phyloP scores from a whole-genome alignment of 1,284 basidiomycete species.

The Agroathelia rolfsii region DNA sequence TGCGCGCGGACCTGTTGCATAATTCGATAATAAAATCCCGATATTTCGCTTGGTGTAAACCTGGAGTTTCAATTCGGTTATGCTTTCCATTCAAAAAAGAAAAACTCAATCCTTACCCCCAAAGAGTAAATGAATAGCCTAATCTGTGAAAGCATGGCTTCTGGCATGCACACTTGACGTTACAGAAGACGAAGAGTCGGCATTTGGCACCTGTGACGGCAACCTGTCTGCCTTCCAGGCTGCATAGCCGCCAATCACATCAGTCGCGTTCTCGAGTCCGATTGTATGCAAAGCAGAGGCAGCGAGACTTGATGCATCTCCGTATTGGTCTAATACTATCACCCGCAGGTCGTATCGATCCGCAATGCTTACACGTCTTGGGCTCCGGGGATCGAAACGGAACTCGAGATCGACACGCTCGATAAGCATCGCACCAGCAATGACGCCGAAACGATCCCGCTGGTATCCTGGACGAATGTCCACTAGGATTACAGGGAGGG shows the following conservation, averaged over 20 bases:
- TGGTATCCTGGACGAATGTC: conserved; percentile 59
- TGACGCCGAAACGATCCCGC: conserved; percentile 41
- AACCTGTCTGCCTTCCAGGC: conserved; percentile 61
- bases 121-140: too few species aligned
- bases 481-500: conserved; percentile 58
- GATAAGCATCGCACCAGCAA: conserved; percentile 53
- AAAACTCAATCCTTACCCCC: too few species aligned
- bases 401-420: conserved; percentile 69
- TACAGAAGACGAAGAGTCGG: too few species aligned
- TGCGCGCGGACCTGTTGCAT: too few species aligned
- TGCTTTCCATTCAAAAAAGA: too few species aligned
- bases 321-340: conserved; percentile 64
- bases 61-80: too few species aligned
- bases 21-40: too few species aligned
- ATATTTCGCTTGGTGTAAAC: too few species aligned
- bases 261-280: conserved; percentile 62
- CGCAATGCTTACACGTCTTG: conserved; percentile 46
- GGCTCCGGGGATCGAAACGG: conserved; percentile 59
- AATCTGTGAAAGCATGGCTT: too few species aligned
- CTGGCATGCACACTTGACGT: too few species aligned
- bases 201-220: conserved; percentile 38
- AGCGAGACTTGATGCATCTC: conserved; percentile 59
- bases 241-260: conserved; percentile 61
- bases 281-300: conserved; percentile 55
- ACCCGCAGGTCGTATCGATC: conserved; percentile 62